These are phyloP conservation scores for Lactarius hatsudake DNA, from an alignment of 768 basidiomycete species.

Conservation along the genomic window DNA sequence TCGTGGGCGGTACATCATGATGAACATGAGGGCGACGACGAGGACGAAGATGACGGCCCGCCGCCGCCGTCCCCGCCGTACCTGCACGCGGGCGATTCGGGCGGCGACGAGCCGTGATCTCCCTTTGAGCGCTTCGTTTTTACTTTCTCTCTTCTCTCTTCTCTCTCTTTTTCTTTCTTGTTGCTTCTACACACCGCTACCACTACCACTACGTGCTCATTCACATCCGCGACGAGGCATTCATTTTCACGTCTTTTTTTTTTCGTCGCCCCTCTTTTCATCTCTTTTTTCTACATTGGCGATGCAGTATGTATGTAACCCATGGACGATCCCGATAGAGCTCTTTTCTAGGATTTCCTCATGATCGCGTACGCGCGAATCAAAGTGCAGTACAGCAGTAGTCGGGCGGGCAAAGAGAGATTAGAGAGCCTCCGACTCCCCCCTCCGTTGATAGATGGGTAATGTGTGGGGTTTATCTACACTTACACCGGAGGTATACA, in stretches of 20 bases:
- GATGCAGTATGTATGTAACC: conserved; percentile 22
- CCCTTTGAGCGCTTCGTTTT: background rate
- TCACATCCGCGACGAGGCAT: background rate
- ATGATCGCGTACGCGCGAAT: background rate
- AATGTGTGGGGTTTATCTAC: background rate
- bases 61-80: background rate
- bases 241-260: too few relatives aligned
- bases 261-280: too few relatives aligned
- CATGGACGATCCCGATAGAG: conserved; percentile 20
- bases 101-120: background rate
- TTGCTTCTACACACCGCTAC: background rate
- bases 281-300: background rate
- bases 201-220: conserved; percentile 9
- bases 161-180: background rate
- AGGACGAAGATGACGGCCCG: background rate
- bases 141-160: too few relatives aligned
- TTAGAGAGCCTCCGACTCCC: background rate
- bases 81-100: background rate
- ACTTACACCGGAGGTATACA: background rate
- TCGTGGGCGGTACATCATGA: conserved; percentile 22
- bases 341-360: background rate
- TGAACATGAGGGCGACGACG: conserved; percentile 5
- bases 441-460: background rate
- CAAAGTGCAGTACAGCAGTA: background rate
- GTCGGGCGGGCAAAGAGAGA: too few relatives aligned